Evolutionary conservation across 2,329 filamentous ascomycete species (phyloP), one percentile per base, ranked within the genome.

Genomic region (Bipolaris zeicola): DNA sequence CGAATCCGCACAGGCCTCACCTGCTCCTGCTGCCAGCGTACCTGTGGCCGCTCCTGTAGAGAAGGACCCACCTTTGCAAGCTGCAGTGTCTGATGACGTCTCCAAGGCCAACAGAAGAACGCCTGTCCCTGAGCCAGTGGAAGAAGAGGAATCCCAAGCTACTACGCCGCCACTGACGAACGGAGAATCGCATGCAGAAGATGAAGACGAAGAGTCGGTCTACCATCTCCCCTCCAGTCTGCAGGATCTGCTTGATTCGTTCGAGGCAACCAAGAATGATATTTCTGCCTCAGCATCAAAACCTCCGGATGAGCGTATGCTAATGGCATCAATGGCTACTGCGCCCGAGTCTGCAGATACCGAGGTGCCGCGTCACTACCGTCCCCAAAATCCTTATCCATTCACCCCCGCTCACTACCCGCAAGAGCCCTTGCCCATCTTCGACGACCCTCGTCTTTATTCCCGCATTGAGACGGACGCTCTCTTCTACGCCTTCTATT

Each of bases 401-500:
- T 81, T 89, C 67, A 90, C 90, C 5, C 88, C 88, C 3, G 82
- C 90, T 6, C 91, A 95, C 65, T 99, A 96, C 76, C 95, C 95
- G 6, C 92, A 96, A 72, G 92, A 97, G 72, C 90, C 93, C n/a
- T 82, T 97, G 39, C 81, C 89, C 2, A 92, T 98, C 63, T 94
- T 98, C 67, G 92, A 97, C 67, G 92, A 99, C 76, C 90, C 92
- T 33, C 84, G 90, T 44, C 79, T 99, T 59, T 99, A 97, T 77
- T 85, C 86, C 24, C 86, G 91, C 55, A 94, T 99, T 58, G 95
- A 99, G 70, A 92, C 93, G 0, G 95, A 99, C 73, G 96, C 94
- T 28, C 83, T 99, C 8, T 99, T 99, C 79, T 99, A 99, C 79
- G 90, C 96, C 43, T 99, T 99, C 79, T 99, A 99, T 82, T 99